Evolutionary conservation across 1,284 basidiomycete species (phyloP), one percentile per base, ranked within the genome.

Genomic region (Trichosporon sp.): DNA sequence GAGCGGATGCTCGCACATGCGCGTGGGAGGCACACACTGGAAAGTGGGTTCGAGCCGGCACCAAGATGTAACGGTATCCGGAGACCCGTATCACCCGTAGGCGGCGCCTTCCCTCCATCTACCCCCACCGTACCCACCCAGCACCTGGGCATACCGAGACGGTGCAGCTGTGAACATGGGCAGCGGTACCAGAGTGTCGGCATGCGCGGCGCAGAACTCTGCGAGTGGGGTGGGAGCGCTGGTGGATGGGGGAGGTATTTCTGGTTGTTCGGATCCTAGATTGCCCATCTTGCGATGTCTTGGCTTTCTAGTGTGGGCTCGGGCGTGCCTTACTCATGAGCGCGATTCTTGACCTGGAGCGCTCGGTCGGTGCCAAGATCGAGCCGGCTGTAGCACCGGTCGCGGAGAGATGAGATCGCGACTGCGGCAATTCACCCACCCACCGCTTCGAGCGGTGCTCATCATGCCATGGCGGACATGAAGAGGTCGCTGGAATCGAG

Each of bases 181-280:
- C 43, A 46, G 16, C 43, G 16, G 43, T 46, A n/a, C 35, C 35
- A 37, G 5, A 10, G 35, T 37, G 35, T 46, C 43, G 43, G 43
- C 43, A 46, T 7, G 16, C 43, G 4, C 43, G 43, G 43, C 43
- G 43, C 38, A 12, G 38, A 2, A 40, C 12, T 10, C 12, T 3
- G 38, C 11, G 38, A 40, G 43, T n/a, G 43, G 16, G 16, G 43
- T n/a, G 43, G 16, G 43, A 16, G 8, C 43, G 16, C 43, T 3
- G 16, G 4, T 12, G 43, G 38, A 40, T 46, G 43, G 43, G 51
- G 54, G 26, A 32, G 54, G 43, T 46, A 46, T 46, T 46, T 46
- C 43, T 46, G 43, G 43, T 31, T 59, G 54, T 31, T 26, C 54
- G 26, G 54, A 59, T 59, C 54, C 54, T 59, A 19, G 54, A 59